phyloP scores from a whole-genome alignment of 2,329 filamentous ascomycete species.

The Aspergillus flavus region DNA sequence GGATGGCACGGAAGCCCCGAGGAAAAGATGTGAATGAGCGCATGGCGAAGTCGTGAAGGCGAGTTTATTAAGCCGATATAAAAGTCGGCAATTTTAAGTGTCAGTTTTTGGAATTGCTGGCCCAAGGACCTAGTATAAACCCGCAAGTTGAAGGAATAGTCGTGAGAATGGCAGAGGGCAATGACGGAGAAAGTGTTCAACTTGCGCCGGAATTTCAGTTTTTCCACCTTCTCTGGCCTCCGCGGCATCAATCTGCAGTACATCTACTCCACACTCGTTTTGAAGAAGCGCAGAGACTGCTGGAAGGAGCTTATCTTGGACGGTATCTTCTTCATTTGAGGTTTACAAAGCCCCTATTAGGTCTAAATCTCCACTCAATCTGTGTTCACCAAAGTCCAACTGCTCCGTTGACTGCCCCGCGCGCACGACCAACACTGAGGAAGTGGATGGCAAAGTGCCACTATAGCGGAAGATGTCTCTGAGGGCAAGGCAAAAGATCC shows the following conservation, averaged over 20 bases:
- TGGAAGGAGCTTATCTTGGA: neutral
- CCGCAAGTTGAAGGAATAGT: neutral
- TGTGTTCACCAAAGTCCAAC: neutral
- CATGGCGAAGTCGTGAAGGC: constrained; percentile 15
- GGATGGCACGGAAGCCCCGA: constrained; percentile 27
- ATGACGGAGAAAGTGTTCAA: constrained; percentile 17
- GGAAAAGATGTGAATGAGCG: constrained; percentile 19
- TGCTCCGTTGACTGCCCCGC: constrained; percentile 17
- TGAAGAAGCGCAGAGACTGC: neutral
- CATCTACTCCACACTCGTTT: neutral
- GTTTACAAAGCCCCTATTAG: neutral
- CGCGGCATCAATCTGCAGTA: constrained; percentile 15
- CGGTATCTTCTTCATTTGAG: neutral
- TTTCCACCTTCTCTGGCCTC: constrained; percentile 26
- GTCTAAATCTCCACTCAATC: constrained; percentile 1
- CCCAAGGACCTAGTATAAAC: neutral
- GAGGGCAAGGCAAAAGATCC: constrained; percentile 64
- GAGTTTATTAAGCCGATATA: neutral
- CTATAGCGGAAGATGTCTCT: constrained; percentile 49
- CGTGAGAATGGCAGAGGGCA: neutral
- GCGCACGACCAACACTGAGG: neutral
- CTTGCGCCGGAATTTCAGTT: constrained; percentile 30
- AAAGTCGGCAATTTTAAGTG: neutral
- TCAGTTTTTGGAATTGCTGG: neutral
- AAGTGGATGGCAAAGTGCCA: constrained; percentile 15